These are phyloP conservation scores for Suhomyces kilbournensis DNA, from an alignment of 805 yeast genomes.

Conservation along the genomic window DNA sequence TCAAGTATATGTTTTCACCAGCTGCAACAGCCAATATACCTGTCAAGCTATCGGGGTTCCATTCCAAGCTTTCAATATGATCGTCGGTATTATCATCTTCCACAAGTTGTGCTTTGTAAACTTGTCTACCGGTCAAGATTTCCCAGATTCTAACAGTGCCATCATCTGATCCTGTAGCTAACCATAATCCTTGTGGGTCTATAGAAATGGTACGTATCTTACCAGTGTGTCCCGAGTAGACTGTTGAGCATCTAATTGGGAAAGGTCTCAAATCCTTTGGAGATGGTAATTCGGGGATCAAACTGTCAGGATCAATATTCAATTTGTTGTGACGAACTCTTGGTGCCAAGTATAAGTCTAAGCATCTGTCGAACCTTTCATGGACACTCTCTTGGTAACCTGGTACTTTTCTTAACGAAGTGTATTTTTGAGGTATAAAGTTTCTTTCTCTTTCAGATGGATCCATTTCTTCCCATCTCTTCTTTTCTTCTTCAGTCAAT, in stretches of 20 bases:
- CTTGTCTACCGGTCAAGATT: constrained; percentile 90
- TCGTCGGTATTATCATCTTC: constrained; percentile 62
- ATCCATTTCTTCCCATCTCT: constrained; percentile 65
- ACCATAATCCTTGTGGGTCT: constrained; percentile 89
- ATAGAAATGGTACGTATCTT: constrained; percentile 78
- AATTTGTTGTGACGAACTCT: constrained; percentile 88
- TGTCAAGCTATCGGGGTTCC: constrained; percentile 78
- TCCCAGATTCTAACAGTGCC: constrained; percentile 98
- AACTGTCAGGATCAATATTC: constrained; percentile 92
- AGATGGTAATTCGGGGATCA: constrained; percentile 93
- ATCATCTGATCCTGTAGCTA: constrained; percentile 97
- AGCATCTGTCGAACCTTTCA: constrained; percentile 90
- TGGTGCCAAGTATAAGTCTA: constrained; percentile 94
- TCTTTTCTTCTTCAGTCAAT: constrained; percentile 70
- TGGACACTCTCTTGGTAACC: constrained; percentile 83
- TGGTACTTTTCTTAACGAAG: constrained; percentile 85
- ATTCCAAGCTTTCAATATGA: constrained; percentile 73
- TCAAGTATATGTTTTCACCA: constrained; percentile 73
- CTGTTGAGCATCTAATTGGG: constrained; percentile 86
- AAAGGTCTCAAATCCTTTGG: constrained; percentile 96
- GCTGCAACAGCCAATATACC: constrained; percentile 85
- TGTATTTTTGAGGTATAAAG: constrained; percentile 78
- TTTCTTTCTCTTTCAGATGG: constrained; percentile 76
- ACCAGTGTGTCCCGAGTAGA: constrained; percentile 79
- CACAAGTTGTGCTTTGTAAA: constrained; percentile 57